Base-by-base conservation (phyloP, 2,329 filamentous ascomycete genomes). In the Trichoderma hamatum region DNA sequence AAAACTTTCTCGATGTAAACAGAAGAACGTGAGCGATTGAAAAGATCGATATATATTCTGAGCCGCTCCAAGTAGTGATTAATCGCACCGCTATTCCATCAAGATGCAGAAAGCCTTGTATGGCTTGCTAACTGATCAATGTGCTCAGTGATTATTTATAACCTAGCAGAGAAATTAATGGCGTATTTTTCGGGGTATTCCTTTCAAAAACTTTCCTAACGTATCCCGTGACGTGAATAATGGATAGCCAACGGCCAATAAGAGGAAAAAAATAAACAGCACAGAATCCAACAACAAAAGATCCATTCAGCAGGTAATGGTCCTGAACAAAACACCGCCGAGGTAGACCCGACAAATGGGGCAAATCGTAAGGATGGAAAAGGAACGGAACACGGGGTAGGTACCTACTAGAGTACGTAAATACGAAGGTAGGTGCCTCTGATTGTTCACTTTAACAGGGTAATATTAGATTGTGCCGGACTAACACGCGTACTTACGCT, bases 291-390 rank as follows among this genome's bases (percentile, higher is more conserved):
- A 26, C 34, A 60, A n/a, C 34, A 60, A 60, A 60, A 28, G 58
- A 46, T 46, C 58, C 58, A 46, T 11, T 43, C 26, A 30, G 28
- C 43, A 30, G 26, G 21, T 11, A 30, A 60, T 60, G 46, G 39
- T 59, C 43, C 36, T 30, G 9, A 5, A 5, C 28, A 46, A 30
- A 60, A 24, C 34, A 60, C 34, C 58, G 24, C 58, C 58, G 58
- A 60, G 58, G 58, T 60, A 60, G 58, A 60, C 58, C 58, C 58
- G 58, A 39, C 16, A n/a, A n/a, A 13, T 60, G 9, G 39, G 30
- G 16, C 24, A 24, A 24, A 16, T 43, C 43, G 30, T 43, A 7
- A 46, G 9, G 16, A 43, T 43, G 39, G 9, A 24, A 43, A 46
- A 60, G 34, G 19, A 43, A 46, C 13, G 9, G 34, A 60, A 30